Evolutionary conservation across 306 rosid species (phyloP).

Genomic region (Prosopis cineraria): DNA sequence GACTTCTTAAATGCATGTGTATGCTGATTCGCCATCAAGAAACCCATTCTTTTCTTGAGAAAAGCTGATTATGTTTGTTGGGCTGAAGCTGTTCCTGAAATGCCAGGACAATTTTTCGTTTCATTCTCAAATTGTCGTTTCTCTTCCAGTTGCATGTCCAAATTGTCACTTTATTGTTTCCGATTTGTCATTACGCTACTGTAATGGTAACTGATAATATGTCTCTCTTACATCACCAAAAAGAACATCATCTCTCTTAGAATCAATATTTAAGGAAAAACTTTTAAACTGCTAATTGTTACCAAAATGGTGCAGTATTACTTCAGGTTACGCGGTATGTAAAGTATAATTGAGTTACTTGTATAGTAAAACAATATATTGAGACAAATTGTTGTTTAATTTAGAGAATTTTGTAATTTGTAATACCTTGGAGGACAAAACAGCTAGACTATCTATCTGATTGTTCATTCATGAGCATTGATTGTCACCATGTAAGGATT

Average conservation of each 20-base stretch:
- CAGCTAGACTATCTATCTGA: not conserved
- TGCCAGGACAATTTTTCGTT: not conserved
- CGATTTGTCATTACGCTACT: not conserved
- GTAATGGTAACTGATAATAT: not conserved
- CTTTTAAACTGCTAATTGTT: not conserved
- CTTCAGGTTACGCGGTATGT: not conserved
- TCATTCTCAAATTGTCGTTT: not conserved
- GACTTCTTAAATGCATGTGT: not conserved
- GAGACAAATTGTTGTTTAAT: constrained; percentile 11
- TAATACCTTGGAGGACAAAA: not conserved
- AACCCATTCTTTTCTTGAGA: not conserved
- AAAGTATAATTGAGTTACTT: not conserved
- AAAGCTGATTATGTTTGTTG: not conserved
- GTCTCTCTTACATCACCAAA: not conserved
- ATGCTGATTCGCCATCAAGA: not conserved
- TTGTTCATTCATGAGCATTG: not conserved
- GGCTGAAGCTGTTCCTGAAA: constrained; percentile 1
- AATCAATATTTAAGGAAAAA: not conserved
- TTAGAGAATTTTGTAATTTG: not conserved
- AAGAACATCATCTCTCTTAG: not conserved
- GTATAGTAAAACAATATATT: not conserved
- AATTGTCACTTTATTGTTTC: not conserved
- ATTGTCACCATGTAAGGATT: not conserved
- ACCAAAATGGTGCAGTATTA: not conserved
- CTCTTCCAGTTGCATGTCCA: not conserved